A percentile compares a stretch with the other conserved stretches of the same genome.
phyloP scores from a whole-genome alignment of 176 grass and related monocot genomes.

The Juncus effusus region DNA sequence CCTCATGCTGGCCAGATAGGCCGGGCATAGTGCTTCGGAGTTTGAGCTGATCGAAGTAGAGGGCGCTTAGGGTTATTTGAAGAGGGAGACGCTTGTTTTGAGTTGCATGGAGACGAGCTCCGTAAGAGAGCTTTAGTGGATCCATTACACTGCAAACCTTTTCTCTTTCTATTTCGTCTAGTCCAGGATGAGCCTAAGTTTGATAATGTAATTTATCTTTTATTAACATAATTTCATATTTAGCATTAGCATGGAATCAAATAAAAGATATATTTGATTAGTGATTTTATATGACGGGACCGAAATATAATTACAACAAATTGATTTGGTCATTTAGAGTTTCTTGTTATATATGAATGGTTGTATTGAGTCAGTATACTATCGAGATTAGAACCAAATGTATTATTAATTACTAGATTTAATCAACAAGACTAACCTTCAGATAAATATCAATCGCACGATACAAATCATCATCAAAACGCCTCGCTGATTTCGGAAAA shows the following conservation, averaged over 20 bases:
- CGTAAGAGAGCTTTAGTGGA: slow-evolving; percentile 57
- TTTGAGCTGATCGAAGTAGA: slow-evolving; percentile 87
- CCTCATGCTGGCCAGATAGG: slow-evolving; percentile 4
- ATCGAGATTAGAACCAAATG: not conserved
- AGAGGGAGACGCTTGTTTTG: slow-evolving; percentile 83
- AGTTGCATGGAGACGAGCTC: slow-evolving; percentile 63
- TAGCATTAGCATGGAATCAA: too few relatives aligned
- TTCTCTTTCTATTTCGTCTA: slow-evolving; percentile 83
- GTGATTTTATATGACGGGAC: too few relatives aligned
- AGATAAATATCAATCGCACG: slow-evolving; percentile 63
- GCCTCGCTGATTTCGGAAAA: slow-evolving; percentile 59
- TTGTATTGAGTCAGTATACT: too few relatives aligned
- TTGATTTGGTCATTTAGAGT: too few relatives aligned
- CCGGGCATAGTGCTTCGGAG: slow-evolving; percentile 35
- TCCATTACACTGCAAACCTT: slow-evolving; percentile 92
- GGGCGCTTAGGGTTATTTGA: slow-evolving; percentile 56
- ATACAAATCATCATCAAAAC: slow-evolving; percentile 44
- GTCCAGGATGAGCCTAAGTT: slow-evolving; percentile 41
- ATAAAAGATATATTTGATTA: too few relatives aligned
- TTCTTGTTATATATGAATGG: too few relatives aligned
- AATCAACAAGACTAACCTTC: slow-evolving; percentile 27
- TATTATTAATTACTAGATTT: not conserved
- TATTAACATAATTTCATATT: not conserved
- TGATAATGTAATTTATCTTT: not conserved
- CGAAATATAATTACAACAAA: too few relatives aligned